These are phyloP conservation scores for Acrodontium crateriforme DNA, from an alignment of 2,329 filamentous ascomycete genomes.

Conservation along the genomic window DNA sequence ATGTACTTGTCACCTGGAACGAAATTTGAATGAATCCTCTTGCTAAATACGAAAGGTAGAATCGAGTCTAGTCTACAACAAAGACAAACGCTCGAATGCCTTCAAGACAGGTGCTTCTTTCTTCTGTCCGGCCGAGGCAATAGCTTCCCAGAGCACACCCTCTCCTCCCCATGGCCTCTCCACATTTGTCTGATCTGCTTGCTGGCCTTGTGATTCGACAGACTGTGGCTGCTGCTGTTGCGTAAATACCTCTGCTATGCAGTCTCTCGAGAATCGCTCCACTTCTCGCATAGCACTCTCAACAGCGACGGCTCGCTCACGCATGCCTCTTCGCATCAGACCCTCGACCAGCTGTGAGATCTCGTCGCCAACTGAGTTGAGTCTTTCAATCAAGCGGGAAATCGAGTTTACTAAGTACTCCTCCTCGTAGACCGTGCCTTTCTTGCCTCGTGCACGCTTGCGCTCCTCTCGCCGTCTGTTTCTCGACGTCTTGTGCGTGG, in stretches of 20 bases:
- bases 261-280: constrained; percentile 50
- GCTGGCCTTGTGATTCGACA: not conserved
- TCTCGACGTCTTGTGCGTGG: constrained; percentile 69
- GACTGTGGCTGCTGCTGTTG: constrained; percentile 8
- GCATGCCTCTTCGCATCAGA: constrained; percentile 67
- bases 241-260: constrained; percentile 58
- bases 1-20: no score
- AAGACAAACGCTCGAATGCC: constrained; percentile 31
- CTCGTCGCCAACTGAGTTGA: constrained; percentile 61
- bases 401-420: constrained; percentile 91
- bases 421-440: constrained; percentile 95
- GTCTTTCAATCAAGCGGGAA: constrained; percentile 65
- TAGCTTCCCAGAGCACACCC: constrained; percentile 32
- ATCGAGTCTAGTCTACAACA: no score
- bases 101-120: constrained; percentile 40
- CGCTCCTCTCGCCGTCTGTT: constrained; percentile 83
- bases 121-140: constrained; percentile 22
- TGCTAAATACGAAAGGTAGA: no score
- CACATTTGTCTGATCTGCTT: constrained; percentile 1
- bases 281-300: constrained; percentile 64
- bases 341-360: constrained; percentile 62
- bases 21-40: no score
- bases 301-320: constrained; percentile 69
- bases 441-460: constrained; percentile 86
- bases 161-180: constrained; percentile 28